phyloP scores from a whole-genome alignment of 352 stramenopile species.

The Phytophthora capsici region DNA sequence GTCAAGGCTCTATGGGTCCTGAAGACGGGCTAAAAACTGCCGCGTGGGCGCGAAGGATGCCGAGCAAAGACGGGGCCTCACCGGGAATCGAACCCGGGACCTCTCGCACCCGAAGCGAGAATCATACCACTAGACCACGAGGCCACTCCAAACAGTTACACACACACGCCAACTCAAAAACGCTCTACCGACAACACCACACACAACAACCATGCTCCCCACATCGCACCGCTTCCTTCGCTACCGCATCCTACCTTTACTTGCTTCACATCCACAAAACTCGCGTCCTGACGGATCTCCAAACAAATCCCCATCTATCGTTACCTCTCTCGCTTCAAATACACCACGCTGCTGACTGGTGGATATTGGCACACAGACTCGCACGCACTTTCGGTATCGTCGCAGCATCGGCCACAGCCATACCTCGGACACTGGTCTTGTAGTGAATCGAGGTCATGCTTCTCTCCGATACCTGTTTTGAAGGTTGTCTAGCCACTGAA shows the following conservation, averaged over 20 bases:
- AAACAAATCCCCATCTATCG: too few species aligned
- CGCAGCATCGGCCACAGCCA: too few species aligned
- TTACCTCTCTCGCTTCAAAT: too few species aligned
- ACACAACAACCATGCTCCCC: neutral
- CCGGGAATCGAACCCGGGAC: neutral
- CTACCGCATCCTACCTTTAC: too few species aligned
- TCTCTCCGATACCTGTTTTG: too few species aligned
- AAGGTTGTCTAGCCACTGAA: too few species aligned
- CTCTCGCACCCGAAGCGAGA: neutral
- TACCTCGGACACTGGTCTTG: too few species aligned
- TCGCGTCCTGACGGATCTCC: neutral
- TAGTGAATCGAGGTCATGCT: too few species aligned
- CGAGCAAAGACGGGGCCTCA: neutral
- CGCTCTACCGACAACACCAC: neutral
- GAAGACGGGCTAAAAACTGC: too few species aligned
- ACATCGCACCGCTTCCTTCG: neutral
- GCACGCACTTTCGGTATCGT: too few species aligned
- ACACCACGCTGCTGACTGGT: too few species aligned
- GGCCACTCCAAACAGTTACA: neutral
- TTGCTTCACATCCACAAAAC: neutral
- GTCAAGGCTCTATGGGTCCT: neutral
- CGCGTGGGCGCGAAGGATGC: neutral
- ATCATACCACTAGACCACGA: constrained; percentile 1
- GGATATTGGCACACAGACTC: too few species aligned
- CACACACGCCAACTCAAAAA: neutral